phyloP scores from a whole-genome alignment of 371 early-diverging fungal genomes.

The Basidiobolus meristosporus region DNA sequence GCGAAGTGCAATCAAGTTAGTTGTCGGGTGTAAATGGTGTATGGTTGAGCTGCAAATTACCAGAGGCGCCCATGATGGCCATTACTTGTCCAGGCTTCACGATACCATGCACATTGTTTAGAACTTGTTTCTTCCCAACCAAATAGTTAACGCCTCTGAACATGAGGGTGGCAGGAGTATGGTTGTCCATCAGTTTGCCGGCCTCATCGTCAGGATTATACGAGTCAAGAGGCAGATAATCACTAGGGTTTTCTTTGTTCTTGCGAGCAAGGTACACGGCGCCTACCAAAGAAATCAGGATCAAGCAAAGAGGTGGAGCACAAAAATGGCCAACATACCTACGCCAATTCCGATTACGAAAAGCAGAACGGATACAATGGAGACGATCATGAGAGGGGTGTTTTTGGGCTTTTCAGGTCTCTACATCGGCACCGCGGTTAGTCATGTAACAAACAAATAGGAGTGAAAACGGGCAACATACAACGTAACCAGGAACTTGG shows the following conservation, averaged over 20 bases:
- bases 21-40: too few relatives aligned
- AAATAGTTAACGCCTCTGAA: slow-evolving; percentile 45
- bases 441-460: neutral
- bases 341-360: slow-evolving; percentile 24
- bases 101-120: slow-evolving; percentile 41
- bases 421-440: too few relatives aligned
- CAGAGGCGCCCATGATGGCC: slow-evolving; percentile 50
- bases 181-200: slow-evolving; percentile 50
- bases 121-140: slow-evolving; percentile 21
- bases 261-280: too few relatives aligned
- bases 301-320: too few relatives aligned
- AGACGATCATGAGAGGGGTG: slow-evolving; percentile 31
- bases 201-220: slow-evolving; percentile 33
- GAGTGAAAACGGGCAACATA: slow-evolving; percentile 10
- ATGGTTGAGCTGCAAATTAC: too few relatives aligned
- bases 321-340: slow-evolving; percentile 15
- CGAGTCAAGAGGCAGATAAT: too few relatives aligned
- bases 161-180: slow-evolving; percentile 38
- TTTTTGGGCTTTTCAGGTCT: slow-evolving; percentile 31
- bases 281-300: too few relatives aligned
- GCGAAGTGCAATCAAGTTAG: too few relatives aligned
- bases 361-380: slow-evolving; percentile 28
- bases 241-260: too few relatives aligned
- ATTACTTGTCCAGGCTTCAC: slow-evolving; percentile 67
- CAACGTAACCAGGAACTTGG: slow-evolving; percentile 71